Percentiles rank a stretch among this genome's conserved stretches.
Conservation (phyloP, 2,329 filamentous ascomycete species). For the Chalara sp. region DNA sequence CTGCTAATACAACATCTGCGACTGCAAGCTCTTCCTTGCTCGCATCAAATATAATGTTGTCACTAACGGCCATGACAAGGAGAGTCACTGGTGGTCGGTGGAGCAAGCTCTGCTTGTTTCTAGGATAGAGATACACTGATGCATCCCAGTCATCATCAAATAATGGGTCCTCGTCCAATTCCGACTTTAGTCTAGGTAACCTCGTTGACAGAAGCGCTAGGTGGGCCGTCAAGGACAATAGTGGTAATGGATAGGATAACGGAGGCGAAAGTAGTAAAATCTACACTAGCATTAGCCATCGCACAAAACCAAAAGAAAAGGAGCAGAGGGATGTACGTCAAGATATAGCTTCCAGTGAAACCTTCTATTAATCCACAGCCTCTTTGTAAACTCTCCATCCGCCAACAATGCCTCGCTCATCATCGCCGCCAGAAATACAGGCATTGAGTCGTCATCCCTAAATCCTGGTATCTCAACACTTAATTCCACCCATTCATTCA, state of each 20-base stretch:
- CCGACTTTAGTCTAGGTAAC: slow-evolving; percentile 77
- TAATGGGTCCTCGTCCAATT: slow-evolving; percentile 89
- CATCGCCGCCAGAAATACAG: slow-evolving; percentile 83
- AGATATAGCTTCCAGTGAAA: slow-evolving; percentile 98
- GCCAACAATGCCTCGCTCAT: slow-evolving; percentile 78
- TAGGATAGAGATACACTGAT: slow-evolving; percentile 64
- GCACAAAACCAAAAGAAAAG: too few relatives aligned
- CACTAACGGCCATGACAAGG: slow-evolving; percentile 77
- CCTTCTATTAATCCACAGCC: slow-evolving; percentile 78
- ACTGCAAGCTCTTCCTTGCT: slow-evolving; percentile 87
- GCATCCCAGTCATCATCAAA: slow-evolving; percentile 98
- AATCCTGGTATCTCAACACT: slow-evolving; percentile 86
- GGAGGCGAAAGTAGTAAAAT: slow-evolving; percentile 90
- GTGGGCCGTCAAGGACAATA: slow-evolving; percentile 88
- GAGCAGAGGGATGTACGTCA: slow-evolving; percentile 56
- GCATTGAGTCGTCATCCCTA: slow-evolving; percentile 84
- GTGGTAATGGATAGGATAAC: slow-evolving; percentile 84
- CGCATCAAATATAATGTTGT: slow-evolving; percentile 92
- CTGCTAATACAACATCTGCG: slow-evolving; percentile 79
- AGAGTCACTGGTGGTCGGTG: slow-evolving; percentile 78
- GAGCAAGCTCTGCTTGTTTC: slow-evolving; percentile 18
- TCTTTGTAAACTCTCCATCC: slow-evolving; percentile 60
- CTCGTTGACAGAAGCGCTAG: slow-evolving; percentile 85
- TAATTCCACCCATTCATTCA: slow-evolving; percentile 77
- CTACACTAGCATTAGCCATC: slow-evolving; percentile 38